Base-by-base conservation (phyloP, 139 green algal genomes). In the Microglena sp. region DNA sequence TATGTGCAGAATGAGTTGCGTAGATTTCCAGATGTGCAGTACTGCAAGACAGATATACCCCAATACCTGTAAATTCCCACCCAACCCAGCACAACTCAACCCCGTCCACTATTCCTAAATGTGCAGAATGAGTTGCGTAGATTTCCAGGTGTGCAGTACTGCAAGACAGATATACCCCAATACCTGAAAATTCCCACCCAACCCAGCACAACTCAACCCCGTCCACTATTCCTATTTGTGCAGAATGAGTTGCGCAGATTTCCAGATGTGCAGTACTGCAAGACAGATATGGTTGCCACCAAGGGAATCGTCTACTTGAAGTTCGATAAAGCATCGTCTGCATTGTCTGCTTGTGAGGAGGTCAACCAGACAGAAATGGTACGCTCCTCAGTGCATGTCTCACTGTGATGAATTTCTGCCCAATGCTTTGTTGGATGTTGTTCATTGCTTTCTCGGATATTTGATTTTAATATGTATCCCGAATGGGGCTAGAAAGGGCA, bases 151-250 rank as follows among this genome's bases (percentile, higher is more conserved):
- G 69, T 96, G 44, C 82, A 96, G 71, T 96, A 96, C 72, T 93
- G 86, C 86, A 96, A 96, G 71, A 92, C 84, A 1, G 89, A 96
- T 70, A 73, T 96, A n/a, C n/a, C n/a, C n/a, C n/a, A n/a, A n/a
- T n/a, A n/a, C n/a, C n/a, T n/a, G n/a, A n/a, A n/a, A n/a, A n/a
- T n/a, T n/a, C n/a, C n/a, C n/a, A n/a, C n/a, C n/a, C n/a, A n/a
- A n/a, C n/a, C n/a, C n/a, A n/a, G n/a, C n/a, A n/a, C n/a, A n/a
- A n/a, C n/a, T n/a, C n/a, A n/a, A n/a, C n/a, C n/a, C n/a, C n/a
- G n/a, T n/a, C n/a, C n/a, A n/a, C n/a, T n/a, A n/a, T n/a, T n/a
- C n/a, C n/a, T 66, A 5, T 29, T 15, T 45, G 5, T 69, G 60
- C 74, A 92, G 86, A 85, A 83, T 2, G 72, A 88, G 27, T 75